These are phyloP conservation scores for Leccinum uliginosum DNA, from an alignment of 768 basidiomycete species.

Conservation along the genomic window DNA sequence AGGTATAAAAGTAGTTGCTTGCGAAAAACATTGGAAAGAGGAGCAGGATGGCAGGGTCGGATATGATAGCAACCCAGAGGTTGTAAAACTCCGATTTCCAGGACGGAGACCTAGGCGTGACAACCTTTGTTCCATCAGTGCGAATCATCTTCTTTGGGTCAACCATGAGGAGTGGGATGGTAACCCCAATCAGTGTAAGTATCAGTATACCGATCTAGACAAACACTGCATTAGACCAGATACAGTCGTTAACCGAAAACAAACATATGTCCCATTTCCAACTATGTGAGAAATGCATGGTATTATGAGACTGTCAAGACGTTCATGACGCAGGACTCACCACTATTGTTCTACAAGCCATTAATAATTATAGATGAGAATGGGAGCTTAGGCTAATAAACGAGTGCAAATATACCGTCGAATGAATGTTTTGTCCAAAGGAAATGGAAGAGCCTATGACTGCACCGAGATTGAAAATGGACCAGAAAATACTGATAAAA, in stretches of 20 bases:
- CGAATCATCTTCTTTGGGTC: conserved; percentile 70
- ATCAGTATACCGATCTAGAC: conserved; percentile 68
- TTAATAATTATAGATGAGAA: not conserved
- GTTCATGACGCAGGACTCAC: conserved; percentile 18
- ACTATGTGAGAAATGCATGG: conserved; percentile 35
- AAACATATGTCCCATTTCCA: conserved; percentile 69
- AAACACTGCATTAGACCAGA: not conserved
- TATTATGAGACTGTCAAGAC: not conserved
- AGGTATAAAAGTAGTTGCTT: conserved; percentile 83
- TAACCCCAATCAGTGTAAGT: conserved; percentile 65
- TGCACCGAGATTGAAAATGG: conserved; percentile 80
- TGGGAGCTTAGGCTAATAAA: not conserved
- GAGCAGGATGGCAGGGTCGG: conserved; percentile 67
- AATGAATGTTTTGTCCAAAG: conserved; percentile 62
- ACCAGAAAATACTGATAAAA: conserved; percentile 80
- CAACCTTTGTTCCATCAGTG: conserved; percentile 68
- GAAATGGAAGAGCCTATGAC: conserved; percentile 77
- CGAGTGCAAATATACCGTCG: not conserved
- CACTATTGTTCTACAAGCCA: conserved; percentile 23
- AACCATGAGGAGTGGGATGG: conserved; percentile 65
- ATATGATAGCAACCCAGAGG: conserved; percentile 61
- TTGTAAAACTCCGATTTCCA: conserved; percentile 75
- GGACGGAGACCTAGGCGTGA: conserved; percentile 58
- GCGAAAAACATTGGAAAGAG: conserved; percentile 88
- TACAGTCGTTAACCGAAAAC: conserved; percentile 17